These are phyloP conservation scores for Xylariaceae sp. DNA, from an alignment of 2,329 filamentous ascomycete species.

Conservation along the genomic window DNA sequence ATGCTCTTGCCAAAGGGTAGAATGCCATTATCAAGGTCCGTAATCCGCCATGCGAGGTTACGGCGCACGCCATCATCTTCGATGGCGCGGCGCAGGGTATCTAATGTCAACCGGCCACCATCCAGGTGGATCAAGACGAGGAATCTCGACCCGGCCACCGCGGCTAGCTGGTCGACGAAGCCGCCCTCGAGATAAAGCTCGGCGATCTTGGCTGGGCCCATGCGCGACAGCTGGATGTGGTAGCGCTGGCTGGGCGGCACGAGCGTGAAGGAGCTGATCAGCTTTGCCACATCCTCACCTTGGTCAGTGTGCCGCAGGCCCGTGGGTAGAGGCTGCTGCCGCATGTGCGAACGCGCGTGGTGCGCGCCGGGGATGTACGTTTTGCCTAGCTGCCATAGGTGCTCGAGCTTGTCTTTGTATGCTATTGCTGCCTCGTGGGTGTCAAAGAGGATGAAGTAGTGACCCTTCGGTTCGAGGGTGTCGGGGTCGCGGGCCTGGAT, in stretches of 20 bases:
- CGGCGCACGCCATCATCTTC: slow-evolving; percentile 51
- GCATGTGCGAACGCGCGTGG: slow-evolving; percentile 23
- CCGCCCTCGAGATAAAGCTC: slow-evolving; percentile 32
- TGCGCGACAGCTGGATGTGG: slow-evolving; percentile 16
- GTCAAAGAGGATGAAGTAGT: slow-evolving; percentile 75
- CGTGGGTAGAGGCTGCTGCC: slow-evolving; percentile 27
- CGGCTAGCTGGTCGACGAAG: slow-evolving; percentile 35
- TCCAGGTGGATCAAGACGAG: slow-evolving; percentile 48
- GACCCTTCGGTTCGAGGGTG: slow-evolving; percentile 67
- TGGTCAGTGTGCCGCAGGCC: slow-evolving; percentile 25
- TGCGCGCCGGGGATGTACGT: slow-evolving; percentile 47
- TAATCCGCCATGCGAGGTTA: slow-evolving; percentile 48
- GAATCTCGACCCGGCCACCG: slow-evolving; percentile 31
- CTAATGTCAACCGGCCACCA: slow-evolving; percentile 44
- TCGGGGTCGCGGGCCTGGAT: slow-evolving; percentile 69
- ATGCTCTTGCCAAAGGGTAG: slow-evolving; percentile 42
- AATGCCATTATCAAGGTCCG: slow-evolving; percentile 37
- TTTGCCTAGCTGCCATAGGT: slow-evolving; percentile 57
- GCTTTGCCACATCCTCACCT: slow-evolving; percentile 30
- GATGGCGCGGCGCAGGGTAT: slow-evolving; percentile 48
- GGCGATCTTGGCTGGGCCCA: slow-evolving; percentile 4
- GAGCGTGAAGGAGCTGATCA: slow-evolving; percentile 42
- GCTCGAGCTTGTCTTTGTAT: slow-evolving; percentile 63
- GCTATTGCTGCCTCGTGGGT: slow-evolving; percentile 62
- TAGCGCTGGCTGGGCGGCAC: slow-evolving; percentile 40